Base-by-base conservation (phyloP, 306 rosid genomes). In the Glycine tomentella region DNA sequence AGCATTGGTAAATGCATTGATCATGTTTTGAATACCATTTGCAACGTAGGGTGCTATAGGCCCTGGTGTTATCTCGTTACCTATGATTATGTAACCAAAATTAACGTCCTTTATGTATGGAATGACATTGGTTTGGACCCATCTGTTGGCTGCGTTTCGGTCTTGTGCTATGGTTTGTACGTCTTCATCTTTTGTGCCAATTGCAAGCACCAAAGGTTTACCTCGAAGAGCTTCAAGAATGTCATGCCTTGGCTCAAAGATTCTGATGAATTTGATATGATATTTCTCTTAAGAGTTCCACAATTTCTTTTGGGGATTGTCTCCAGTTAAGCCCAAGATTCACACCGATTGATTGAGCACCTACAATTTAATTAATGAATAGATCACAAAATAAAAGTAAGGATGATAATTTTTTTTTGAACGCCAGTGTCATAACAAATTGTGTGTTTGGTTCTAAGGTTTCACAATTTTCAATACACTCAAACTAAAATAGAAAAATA, bases 171-270 rank as follows among this genome's bases (percentile, higher is more conserved):
- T 31, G 69, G 8, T 4, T 0, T 4, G 0, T 11, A 34, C 16
- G 4, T 31, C 16, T 13, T 63, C 46, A 3, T 63, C 45, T 31
- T 8, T 12, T 33, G 69, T 34, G 10, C 34, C 63, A 16, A 57
- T 5, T 0, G 44, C 46, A 10, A 63, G 4, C n/a, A 61, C 44
- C 42, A 31, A 9, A 8, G 66, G 13, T 20, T 20, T 57, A 7
- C 33, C 63, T 16, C 34, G 34, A 57, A 57, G 34, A 34, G 63
- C 63, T 57, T 57, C 31, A 90, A 64, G 72, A 95, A 91, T 48
- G 88, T 88, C 87, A 25, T 25, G 31, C 31, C 31, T 25, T 25
- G 31, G 5, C 40, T 36, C 40, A 36, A 36, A 36, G 40, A 36
- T 36, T 36, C 5, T 3, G 40, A 36, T 36, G 40, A 36, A 36